Percentiles rank a stretch among this genome's conserved stretches.
phyloP scores from a whole-genome alignment of 1,139 yeast species.

The Kazachstania sp. region DNA sequence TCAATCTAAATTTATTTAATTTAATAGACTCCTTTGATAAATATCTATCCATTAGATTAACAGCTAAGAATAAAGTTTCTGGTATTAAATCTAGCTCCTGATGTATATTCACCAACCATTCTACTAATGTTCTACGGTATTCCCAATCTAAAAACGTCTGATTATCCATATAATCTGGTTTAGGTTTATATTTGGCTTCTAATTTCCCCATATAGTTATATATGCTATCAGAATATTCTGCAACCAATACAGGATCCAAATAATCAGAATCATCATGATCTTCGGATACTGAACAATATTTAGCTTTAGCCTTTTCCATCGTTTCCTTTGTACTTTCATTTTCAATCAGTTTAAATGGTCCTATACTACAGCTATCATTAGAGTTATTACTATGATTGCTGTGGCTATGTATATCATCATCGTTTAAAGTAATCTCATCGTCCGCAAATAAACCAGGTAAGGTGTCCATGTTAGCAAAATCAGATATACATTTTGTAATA shows the following conservation, averaged over 20 bases:
- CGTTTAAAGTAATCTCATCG: conserved; percentile 1
- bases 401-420: background rate
- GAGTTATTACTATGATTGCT: background rate
- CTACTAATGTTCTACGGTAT: conserved; percentile 76
- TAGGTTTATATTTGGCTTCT: conserved; percentile 68
- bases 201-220: conserved; percentile 74
- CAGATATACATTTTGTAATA: background rate
- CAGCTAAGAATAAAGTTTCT: conserved; percentile 79
- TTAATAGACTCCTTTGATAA: conserved; percentile 67
- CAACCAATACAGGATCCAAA: conserved; percentile 86
- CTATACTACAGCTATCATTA: background rate
- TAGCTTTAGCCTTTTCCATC: conserved; percentile 5
- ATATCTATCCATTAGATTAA: conserved; percentile 86
- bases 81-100: conserved; percentile 78
- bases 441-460: background rate
- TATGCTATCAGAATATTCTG: conserved; percentile 85
- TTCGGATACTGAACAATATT: conserved; percentile 28
- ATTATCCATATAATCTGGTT: conserved; percentile 68
- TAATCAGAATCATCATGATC: conserved; percentile 85
- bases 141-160: conserved; percentile 89
- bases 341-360: background rate
- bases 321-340: background rate
- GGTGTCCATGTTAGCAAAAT: conserved; percentile 1
- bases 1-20: conserved; percentile 77
- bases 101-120: conserved; percentile 95